Evolutionary conservation across 2,329 filamentous ascomycete genomes (phyloP), one percentile per base, ranked within the genome.

Genomic region (Chrysoporthe austroafricana): DNA sequence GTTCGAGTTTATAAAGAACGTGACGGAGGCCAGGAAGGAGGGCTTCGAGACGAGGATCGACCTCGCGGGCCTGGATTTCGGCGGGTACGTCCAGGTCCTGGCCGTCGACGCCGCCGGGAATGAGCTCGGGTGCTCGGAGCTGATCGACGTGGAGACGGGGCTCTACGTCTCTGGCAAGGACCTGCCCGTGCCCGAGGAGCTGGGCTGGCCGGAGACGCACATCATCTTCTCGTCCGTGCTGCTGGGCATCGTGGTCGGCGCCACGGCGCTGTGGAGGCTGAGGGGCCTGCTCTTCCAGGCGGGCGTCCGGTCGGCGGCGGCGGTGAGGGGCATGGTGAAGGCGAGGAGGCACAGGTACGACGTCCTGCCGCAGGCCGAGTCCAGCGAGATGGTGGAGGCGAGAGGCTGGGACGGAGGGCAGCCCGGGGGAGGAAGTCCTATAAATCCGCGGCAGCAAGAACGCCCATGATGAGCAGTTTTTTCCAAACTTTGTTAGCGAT

Each of bases 21-120:
- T 54, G 21, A 46, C 42, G 1, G 36, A 34, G 26, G 62, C 42
- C 7, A 11, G 18, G 39, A 64, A 48, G 42, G 13, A 46, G 36
- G 62, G 62, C 50, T 58, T 64, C 16, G 68, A 58, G 63, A 66
- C 69, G 34, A 69, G 69, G 32, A 72, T 65, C 36, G 63, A 67
- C 36, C 66, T 69, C 57, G 68, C 69, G 18, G 44, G 44, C 9
- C 14, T 42, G 16, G 60, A 62, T 6, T 5, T 62, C 26, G 18
- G 16, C 60, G 21, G 46, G 13, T 52, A 62, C 44, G 34, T 62
- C 34, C 60, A 52, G 26, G 60, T 62, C 14, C 8, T 62, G 60
- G 60, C 60, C n/a, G 8, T 62, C 9, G 60, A 62, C 21, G 44
- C 60, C 44, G 34, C 39, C 26, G 60, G 46, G 32, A 14, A 39